Evolutionary conservation across 768 basidiomycete genomes (phyloP).

Genomic region (Trichaptum fuscoviolaceum): DNA sequence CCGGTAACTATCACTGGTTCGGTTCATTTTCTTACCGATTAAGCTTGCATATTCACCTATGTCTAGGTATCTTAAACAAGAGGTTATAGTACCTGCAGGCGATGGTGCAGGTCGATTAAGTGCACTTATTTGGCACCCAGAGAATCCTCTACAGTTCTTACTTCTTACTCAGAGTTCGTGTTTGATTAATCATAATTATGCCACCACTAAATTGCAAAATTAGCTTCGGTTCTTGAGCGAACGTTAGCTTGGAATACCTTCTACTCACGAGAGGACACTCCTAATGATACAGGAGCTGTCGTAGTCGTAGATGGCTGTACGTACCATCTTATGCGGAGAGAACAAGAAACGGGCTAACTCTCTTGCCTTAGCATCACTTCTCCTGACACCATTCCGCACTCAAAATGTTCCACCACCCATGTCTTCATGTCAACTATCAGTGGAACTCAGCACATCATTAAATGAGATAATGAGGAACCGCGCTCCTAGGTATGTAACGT

Average conservation of each 20-base stretch:
- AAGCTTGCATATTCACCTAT: slow-evolving; percentile 4
- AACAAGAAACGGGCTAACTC: slow-evolving; percentile 7
- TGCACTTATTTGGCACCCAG: slow-evolving; percentile 83
- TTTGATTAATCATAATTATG: neutral
- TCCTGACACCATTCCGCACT: slow-evolving; percentile 88
- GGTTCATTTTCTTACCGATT: slow-evolving; percentile 3
- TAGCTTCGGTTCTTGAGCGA: slow-evolving; percentile 53
- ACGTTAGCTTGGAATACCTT: slow-evolving; percentile 79
- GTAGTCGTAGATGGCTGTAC: slow-evolving; percentile 86
- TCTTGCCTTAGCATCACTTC: slow-evolving; percentile 48
- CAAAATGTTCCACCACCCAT: slow-evolving; percentile 99
- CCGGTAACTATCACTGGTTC: slow-evolving; percentile 91
- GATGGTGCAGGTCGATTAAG: slow-evolving; percentile 52
- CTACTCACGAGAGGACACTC: slow-evolving; percentile 49
- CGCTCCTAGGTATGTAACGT: slow-evolving; percentile 63
- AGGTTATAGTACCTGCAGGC: slow-evolving; percentile 48
- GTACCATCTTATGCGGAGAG: slow-evolving; percentile 22
- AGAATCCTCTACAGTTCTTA: slow-evolving; percentile 58
- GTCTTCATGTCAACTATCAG: slow-evolving; percentile 55
- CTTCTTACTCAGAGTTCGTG: slow-evolving; percentile 62
- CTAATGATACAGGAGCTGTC: slow-evolving; percentile 77
- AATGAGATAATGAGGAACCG: slow-evolving; percentile 26
- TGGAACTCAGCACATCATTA: slow-evolving; percentile 11
- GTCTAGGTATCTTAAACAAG: slow-evolving; percentile 88
- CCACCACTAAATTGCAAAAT: slow-evolving; percentile 5